These are phyloP conservation scores for Emericellopsis terricola DNA, from an alignment of 495 filamentous ascomycete species.

Conservation along the genomic window DNA sequence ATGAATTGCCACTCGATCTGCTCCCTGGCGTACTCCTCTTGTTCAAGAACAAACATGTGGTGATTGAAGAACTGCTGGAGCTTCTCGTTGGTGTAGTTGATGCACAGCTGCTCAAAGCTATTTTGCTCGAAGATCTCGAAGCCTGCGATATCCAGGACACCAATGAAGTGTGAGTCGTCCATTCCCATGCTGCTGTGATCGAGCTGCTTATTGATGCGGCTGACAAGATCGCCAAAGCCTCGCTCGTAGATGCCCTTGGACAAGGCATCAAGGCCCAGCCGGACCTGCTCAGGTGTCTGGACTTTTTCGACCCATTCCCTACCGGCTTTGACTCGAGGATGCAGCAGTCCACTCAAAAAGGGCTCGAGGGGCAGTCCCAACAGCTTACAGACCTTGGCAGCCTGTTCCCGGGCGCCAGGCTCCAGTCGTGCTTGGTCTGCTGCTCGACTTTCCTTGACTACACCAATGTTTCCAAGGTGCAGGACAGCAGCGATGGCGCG, in stretches of 20 bases:
- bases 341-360: slow-evolving; percentile 76
- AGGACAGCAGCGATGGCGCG: slow-evolving; percentile 80
- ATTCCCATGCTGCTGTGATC: slow-evolving; percentile 59
- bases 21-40: slow-evolving; percentile 95
- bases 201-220: slow-evolving; percentile 78
- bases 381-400: slow-evolving; percentile 61
- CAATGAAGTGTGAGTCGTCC: slow-evolving; percentile 90
- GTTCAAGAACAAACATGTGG: slow-evolving; percentile 98
- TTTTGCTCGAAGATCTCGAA: slow-evolving; percentile 99
- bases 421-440: slow-evolving; percentile 79
- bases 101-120: slow-evolving; percentile 97
- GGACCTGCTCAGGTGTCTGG: slow-evolving; percentile 91
- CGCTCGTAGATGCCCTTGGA: slow-evolving; percentile 97
- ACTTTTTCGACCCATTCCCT: slow-evolving; percentile 97
- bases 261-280: slow-evolving; percentile 73
- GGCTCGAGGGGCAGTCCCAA: slow-evolving; percentile 69
- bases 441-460: slow-evolving; percentile 73
- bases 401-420: slow-evolving; percentile 48
- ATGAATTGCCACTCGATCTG: slow-evolving; percentile 99
- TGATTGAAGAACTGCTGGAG: slow-evolving; percentile 99
- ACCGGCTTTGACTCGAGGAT: slow-evolving; percentile 86
- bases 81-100: slow-evolving; percentile 99
- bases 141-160: slow-evolving; percentile 95
- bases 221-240: slow-evolving; percentile 81
- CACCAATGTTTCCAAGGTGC: slow-evolving; percentile 80